phyloP scores from a whole-genome alignment of 768 basidiomycete species.

The Chiua virens region DNA sequence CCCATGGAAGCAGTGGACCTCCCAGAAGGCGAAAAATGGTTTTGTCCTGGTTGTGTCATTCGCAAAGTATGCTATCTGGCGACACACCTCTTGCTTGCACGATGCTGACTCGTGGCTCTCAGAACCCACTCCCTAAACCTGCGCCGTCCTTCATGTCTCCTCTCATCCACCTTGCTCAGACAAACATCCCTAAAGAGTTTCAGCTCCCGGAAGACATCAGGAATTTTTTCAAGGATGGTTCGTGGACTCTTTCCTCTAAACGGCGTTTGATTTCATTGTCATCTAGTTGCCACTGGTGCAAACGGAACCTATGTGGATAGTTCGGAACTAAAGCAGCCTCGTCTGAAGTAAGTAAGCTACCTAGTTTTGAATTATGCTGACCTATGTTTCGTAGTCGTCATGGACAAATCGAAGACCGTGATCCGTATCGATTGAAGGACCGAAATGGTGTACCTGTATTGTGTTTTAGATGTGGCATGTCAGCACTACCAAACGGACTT shows the following conservation, averaged over 20 bases:
- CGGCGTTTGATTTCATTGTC: conserved; percentile 14
- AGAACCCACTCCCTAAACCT: conserved; percentile 67
- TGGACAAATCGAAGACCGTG: conserved; percentile 88
- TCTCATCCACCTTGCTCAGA: conserved; percentile 69
- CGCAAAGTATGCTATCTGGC: conserved; percentile 53
- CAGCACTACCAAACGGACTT: conserved; percentile 62
- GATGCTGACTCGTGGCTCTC: conserved; percentile 12
- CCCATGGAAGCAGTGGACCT: conserved; percentile 89
- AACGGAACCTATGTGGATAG: conserved; percentile 84
- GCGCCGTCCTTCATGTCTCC: conserved; percentile 69
- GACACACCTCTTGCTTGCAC: neutral
- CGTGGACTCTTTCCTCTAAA: conserved; percentile 26
- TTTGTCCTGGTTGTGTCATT: conserved; percentile 70
- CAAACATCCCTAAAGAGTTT: conserved; percentile 74
- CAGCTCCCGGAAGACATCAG: conserved; percentile 85
- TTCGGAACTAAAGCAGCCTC: conserved; percentile 71
- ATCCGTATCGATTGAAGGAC: conserved; percentile 84
- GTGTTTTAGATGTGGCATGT: conserved; percentile 87
- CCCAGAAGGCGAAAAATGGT: conserved; percentile 77
- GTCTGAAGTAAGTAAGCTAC: conserved; percentile 68
- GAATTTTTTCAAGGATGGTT: conserved; percentile 84
- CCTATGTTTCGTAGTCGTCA: conserved; percentile 55
- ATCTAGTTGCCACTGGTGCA: conserved; percentile 70
- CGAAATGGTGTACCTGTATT: conserved; percentile 80
- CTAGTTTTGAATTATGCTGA: conserved; percentile 1